Conservation (phyloP, 1,284 basidiomycete genomes). For the Rhodofomes roseus region DNA sequence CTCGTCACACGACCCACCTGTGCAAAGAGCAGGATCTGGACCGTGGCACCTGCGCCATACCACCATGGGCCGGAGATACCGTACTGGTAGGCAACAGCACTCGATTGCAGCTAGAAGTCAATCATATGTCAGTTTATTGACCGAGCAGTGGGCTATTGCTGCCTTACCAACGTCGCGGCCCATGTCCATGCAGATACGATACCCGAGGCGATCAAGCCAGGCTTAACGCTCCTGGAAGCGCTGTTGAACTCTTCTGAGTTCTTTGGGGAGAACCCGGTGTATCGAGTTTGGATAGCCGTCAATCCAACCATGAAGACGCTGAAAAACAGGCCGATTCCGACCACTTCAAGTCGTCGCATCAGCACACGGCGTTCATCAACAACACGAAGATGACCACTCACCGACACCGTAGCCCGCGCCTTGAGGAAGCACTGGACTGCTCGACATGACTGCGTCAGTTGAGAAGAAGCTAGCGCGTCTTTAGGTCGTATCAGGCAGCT, state of each 20-base stretch:
- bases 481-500: neutral
- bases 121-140: neutral
- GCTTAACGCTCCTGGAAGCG: slow-evolving; percentile 79
- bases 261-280: slow-evolving; percentile 70
- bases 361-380: neutral
- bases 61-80: slow-evolving; percentile 59
- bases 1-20: slow-evolving; percentile 21
- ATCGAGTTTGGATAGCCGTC: slow-evolving; percentile 68
- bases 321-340: slow-evolving; percentile 81
- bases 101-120: slow-evolving; percentile 57
- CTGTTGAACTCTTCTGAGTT: slow-evolving; percentile 80
- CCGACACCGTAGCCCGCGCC: slow-evolving; percentile 72
- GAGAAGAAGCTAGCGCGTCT: neutral
- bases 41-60: slow-evolving; percentile 44
- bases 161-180: slow-evolving; percentile 66
- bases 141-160: neutral
- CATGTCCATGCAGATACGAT: slow-evolving; percentile 88
- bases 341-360: slow-evolving; percentile 1
- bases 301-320: slow-evolving; percentile 72
- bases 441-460: slow-evolving; percentile 16
- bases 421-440: slow-evolving; percentile 28
- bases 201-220: slow-evolving; percentile 86
- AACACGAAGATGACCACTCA: slow-evolving; percentile 34
- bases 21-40: slow-evolving; percentile 51
- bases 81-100: slow-evolving; percentile 81